phyloP scores from a whole-genome alignment of 2,329 filamentous ascomycete species.

The Knoxdaviesia capensis region DNA sequence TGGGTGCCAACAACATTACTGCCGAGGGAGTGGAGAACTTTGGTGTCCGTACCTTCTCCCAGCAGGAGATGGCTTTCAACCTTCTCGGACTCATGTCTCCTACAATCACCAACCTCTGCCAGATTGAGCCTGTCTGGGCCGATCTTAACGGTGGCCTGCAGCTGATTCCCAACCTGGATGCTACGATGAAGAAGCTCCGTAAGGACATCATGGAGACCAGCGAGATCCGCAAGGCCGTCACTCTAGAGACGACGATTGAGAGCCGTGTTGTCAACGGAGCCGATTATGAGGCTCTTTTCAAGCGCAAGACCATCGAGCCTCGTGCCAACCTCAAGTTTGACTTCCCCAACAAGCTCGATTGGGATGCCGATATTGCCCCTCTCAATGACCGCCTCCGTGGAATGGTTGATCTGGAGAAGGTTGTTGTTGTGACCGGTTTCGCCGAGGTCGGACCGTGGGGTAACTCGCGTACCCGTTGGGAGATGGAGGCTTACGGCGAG shows the following conservation, averaged over 20 bases:
- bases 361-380: constrained; percentile 77
- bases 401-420: constrained; percentile 97
- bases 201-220: constrained; percentile 91
- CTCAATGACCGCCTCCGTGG: constrained; percentile 79
- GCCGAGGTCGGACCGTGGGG: constrained; percentile 94
- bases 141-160: constrained; percentile 95
- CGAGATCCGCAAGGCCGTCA: constrained; percentile 81
- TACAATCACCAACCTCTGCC: constrained; percentile 83
- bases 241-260: constrained; percentile 88
- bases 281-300: constrained; percentile 78
- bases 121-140: constrained; percentile 86
- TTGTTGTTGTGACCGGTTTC: constrained; percentile 93
- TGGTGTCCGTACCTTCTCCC: constrained; percentile 93
- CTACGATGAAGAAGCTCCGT: constrained; percentile 79
- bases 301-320: constrained; percentile 81
- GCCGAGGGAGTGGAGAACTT: constrained; percentile 93
- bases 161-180: constrained; percentile 90
- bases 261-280: constrained; percentile 96
- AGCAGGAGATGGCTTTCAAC: constrained; percentile 99
- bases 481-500: constrained; percentile 94
- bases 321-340: constrained; percentile 97
- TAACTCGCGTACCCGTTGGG: constrained; percentile 94
- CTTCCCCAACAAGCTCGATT: constrained; percentile 78
- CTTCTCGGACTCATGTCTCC: constrained; percentile 90
- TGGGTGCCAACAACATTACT: constrained; percentile 95